A percentile compares a stretch with the other conserved stretches of the same genome.
Evolutionary conservation across 2,329 filamentous ascomycete species (phyloP).

Genomic region (Epichloe baconii): DNA sequence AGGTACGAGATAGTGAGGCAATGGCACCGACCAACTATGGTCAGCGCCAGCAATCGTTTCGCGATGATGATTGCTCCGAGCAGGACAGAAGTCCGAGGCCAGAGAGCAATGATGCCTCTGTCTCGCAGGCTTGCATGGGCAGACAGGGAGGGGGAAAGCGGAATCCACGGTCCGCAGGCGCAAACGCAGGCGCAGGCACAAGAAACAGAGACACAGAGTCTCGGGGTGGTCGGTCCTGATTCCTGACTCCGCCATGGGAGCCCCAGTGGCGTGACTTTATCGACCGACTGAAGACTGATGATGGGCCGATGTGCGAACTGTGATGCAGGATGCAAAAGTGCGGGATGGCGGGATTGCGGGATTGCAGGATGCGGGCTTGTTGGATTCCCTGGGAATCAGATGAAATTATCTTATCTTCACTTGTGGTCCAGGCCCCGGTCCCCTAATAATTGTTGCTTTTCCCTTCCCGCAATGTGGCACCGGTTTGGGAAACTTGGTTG

Average conservation of each 20-base stretch:
- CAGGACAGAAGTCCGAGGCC: background rate
- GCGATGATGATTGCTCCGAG: background rate
- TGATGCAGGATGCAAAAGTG: background rate
- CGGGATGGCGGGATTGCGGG: background rate
- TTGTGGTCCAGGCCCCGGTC: background rate
- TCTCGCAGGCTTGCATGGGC: background rate
- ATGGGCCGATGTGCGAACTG: background rate
- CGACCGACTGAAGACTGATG: background rate
- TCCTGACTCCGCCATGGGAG: background rate
- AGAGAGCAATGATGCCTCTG: background rate
- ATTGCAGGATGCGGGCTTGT: background rate
- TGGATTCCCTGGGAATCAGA: background rate
- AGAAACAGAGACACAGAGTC: background rate
- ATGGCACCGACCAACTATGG: background rate
- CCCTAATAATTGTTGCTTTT: background rate
- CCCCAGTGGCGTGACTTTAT: conserved; percentile 3
- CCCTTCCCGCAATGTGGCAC: conserved; percentile 4
- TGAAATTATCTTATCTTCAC: background rate
- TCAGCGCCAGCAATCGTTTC: background rate
- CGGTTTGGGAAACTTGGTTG: background rate
- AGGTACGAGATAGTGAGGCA: background rate
- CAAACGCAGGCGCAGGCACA: background rate
- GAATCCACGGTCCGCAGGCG: background rate
- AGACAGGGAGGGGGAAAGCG: background rate
- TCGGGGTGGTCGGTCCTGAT: background rate